Evolutionary conservation across 2,329 filamentous ascomycete species (phyloP), one percentile per base, ranked within the genome.

Genomic region (Lasiodiplodia sp.): DNA sequence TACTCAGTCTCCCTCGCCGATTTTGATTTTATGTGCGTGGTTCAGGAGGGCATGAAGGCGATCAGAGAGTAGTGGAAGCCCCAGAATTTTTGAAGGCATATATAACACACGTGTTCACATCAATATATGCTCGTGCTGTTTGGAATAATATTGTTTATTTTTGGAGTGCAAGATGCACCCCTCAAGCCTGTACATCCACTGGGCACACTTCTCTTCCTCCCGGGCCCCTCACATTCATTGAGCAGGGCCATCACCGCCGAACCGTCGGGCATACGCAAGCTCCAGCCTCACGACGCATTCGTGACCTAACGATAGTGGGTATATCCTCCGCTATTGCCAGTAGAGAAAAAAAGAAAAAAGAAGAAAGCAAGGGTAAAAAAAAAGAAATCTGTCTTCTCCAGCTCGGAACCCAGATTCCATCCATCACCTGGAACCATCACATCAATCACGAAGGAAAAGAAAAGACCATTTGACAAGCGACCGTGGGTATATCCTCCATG

Each of bases 401-500:
- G 28, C 28, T 28, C 28, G 5, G 28, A 28, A 28, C 28, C 28
- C 28, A 28, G 5, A 28, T 28, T 7, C 28, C 28, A 28, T 28
- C 38, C 18, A 14, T 44, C 40, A 16, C 40, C 40, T 6, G 28
- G 28, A 28, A 44, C 14, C 40, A 14, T 2, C n/a, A 47, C 8
- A 47, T 47, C 40, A 47, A 47, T n/a, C 40, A 18, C 6, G 18
- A 6, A 47, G n/a, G 40, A 57, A 37, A 37, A 37, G 11, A 12
- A 16, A 55, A 10, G 12, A 18, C 25, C 12, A 16, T 10, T 28
- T 25, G 16, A 18, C 25, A 28, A 57, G 53, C 53, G 53, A 57
- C 53, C 53, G 53, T 57, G 28, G 53, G 53, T 57, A 57, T 57
- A 57, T 57, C 53, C 53, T 14, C 53, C 53, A 57, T 37, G 49